Evolutionary conservation across 768 basidiomycete species (phyloP), one percentile per base, ranked within the genome.

Genomic region (Mycena pura): DNA sequence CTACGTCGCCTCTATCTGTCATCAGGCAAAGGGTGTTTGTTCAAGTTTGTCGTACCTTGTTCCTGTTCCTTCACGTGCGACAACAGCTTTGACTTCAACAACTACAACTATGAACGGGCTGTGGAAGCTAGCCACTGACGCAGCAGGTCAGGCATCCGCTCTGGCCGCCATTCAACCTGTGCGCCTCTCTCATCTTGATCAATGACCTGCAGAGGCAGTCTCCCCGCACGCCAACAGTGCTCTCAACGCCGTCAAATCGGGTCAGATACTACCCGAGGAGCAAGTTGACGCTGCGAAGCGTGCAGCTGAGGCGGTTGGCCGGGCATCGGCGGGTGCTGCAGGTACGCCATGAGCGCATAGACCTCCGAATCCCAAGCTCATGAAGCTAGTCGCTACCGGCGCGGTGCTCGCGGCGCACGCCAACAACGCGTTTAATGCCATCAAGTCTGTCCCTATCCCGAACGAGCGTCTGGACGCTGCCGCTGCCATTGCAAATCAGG

Each of bases 221-320:
- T 34, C 51, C 53, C 53, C 43, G 53, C 53, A 55, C 43, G 53
- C 21, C 53, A 55, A 55, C 53, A 55, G 24, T 55, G 53, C 53
- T 25, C 43, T 55, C 43, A 45, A 36, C 32, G 53, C 53, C 43
- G 53, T n/a, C 53, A 55, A 55, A 36, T 55, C 53, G 43, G 43
- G 44, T 45, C 53, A 55, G 5, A 55, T 55, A 36, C 21, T 55
- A 36, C 21, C 53, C 34, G 53, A 55, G 32, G 43, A 55, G 24
- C 53, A 55, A 45, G 21, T 55, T 3, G 28, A 55, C 17, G 41
- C 53, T 46, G 53, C 53, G 15, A 55, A 38, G 43, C 53, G 53
- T 36, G 43, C 53, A 45, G 53, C 53, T 45, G 53, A 45, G 43
- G 53, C 43, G 10, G 31, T 55, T 28, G 31, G 31, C 24, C 24